A percentile compares a stretch with the other conserved stretches of the same genome.
phyloP scores from a whole-genome alignment of 2,329 filamentous ascomycete species.

The Talaromyces albobiverticillius region DNA sequence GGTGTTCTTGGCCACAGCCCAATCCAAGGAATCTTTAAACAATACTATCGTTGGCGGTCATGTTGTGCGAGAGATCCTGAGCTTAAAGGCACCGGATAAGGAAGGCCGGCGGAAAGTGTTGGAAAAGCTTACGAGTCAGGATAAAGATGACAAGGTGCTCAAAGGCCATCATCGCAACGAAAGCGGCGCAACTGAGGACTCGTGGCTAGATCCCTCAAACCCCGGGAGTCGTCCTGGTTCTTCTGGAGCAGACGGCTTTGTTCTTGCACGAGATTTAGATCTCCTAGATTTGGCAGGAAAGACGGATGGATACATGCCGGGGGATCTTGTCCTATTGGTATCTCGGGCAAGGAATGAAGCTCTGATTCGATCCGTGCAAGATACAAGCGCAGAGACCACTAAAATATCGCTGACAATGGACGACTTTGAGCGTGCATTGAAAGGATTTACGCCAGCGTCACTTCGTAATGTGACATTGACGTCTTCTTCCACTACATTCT shows the following conservation, averaged over 20 bases:
- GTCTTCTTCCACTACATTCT: conserved; percentile 87
- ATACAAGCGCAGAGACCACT: conserved; percentile 48
- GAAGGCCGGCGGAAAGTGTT: conserved; percentile 80
- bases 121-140: conserved; percentile 66
- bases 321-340: conserved; percentile 81
- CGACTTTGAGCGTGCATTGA: conserved; percentile 81
- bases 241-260: conserved; percentile 60
- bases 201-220: conserved; percentile 74
- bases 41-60: conserved; percentile 88
- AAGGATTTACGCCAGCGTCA: conserved; percentile 92
- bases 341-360: conserved; percentile 88
- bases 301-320: conserved; percentile 97
- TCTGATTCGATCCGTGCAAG: conserved; percentile 74
- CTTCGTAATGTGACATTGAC: conserved; percentile 92
- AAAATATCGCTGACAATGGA: conserved; percentile 64
- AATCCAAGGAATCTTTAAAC: conserved; percentile 89
- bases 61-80: conserved; percentile 85
- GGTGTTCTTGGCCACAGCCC: conserved; percentile 83
- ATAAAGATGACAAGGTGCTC: conserved; percentile 37
- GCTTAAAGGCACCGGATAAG: conserved; percentile 87
- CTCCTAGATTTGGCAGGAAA: conserved; percentile 89
- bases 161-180: conserved; percentile 35
- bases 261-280: conserved; percentile 74
- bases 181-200: conserved; percentile 50
- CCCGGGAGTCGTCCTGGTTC: conserved; percentile 49